Evolutionary conservation across 1,284 basidiomycete genomes (phyloP).

Genomic region (Apiotrichum montevideense): DNA sequence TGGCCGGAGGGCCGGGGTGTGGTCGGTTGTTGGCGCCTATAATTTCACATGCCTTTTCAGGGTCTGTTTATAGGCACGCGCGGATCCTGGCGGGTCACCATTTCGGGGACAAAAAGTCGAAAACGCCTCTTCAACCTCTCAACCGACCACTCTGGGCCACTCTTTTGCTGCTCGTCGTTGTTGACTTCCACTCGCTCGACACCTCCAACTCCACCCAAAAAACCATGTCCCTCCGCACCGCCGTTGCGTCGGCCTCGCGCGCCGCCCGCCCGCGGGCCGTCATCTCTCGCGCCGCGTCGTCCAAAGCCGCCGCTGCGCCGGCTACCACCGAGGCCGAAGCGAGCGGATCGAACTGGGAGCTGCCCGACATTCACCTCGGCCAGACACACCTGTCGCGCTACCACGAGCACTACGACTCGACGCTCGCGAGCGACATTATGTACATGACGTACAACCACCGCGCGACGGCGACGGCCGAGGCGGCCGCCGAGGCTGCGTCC

Average conservation of each 20-base stretch:
- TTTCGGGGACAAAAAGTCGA: conserved; percentile 6
- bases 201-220: background rate
- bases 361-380: conserved; percentile 47
- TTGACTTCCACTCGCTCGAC: background rate
- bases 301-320: conserved; percentile 1
- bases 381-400: conserved; percentile 68
- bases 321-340: background rate
- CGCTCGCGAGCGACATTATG: conserved; percentile 79
- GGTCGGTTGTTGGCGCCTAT: too few species aligned
- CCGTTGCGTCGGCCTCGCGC: conserved; percentile 12
- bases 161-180: background rate
- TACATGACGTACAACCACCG: conserved; percentile 90
- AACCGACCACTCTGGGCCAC: background rate
- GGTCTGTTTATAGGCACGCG: too few species aligned
- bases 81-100: too few species aligned
- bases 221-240: conserved; percentile 16
- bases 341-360: conserved; percentile 11
- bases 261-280: conserved; percentile 5
- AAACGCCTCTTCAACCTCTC: background rate
- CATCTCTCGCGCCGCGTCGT: conserved; percentile 9
- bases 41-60: too few species aligned
- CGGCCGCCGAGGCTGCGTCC: conserved; percentile 1
- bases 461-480: conserved; percentile 25
- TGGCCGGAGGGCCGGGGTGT: too few species aligned
- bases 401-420: conserved; percentile 74